Conservation (phyloP, 148 eudicot genomes). For the Drosera capensis region DNA sequence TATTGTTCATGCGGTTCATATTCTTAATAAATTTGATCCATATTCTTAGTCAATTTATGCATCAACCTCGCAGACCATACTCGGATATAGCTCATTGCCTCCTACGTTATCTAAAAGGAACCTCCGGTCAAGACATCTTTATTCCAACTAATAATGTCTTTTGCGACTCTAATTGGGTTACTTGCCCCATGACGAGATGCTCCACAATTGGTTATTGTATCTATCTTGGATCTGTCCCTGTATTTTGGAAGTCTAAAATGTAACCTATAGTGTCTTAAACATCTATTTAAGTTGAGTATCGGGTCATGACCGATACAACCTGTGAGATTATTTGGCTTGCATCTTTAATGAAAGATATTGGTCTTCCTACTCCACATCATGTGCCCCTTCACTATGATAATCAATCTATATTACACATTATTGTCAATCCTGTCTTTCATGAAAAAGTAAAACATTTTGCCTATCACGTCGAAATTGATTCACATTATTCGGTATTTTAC, state of each 20-base stretch:
- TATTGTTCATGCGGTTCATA: not conserved
- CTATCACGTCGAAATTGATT: too few relatives aligned
- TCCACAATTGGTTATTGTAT: not conserved
- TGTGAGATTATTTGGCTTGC: too few relatives aligned
- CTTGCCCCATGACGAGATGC: not conserved
- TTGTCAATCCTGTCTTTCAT: too few relatives aligned
- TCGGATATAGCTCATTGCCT: not conserved
- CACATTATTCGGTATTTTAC: too few relatives aligned
- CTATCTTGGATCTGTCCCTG: not conserved
- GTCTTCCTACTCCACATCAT: too few relatives aligned
- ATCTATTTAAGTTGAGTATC: not conserved
- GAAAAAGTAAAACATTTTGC: too few relatives aligned
- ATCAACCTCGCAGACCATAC: not conserved
- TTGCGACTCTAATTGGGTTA: not conserved
- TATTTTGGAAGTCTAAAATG: not conserved
- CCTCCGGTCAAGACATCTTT: not conserved
- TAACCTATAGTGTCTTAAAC: not conserved
- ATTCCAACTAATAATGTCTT: not conserved
- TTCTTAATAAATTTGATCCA: not conserved
- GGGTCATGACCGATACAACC: too few relatives aligned
- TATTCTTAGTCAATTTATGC: not conserved
- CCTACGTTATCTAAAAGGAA: not conserved
- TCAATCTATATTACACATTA: too few relatives aligned
- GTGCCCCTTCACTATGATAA: too few relatives aligned
- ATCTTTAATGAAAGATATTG: too few relatives aligned